Base-by-base conservation (phyloP, 306 rosid genomes). In the Alnus glutinosa region DNA sequence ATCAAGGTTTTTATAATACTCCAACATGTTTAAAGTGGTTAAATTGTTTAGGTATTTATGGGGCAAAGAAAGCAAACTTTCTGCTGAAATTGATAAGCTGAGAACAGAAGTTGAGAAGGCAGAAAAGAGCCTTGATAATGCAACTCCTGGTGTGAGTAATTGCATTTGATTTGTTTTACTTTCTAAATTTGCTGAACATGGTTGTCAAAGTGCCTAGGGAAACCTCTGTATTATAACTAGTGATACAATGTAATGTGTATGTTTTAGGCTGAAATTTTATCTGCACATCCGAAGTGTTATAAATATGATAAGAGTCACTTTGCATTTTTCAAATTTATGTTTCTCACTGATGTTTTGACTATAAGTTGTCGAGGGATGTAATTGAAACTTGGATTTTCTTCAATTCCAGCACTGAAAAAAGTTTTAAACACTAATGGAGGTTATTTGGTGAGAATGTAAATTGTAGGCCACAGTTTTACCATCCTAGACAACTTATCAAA, bases 111-210 rank as follows among this genome's bases (percentile, higher is more conserved):
- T 90, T 78, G 98, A 92, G 86, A 95, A 92, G 87, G 98, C 97
- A 36, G 94, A 95, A 88, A 95, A 89, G 89, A 95, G 90, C 88
- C 97, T 95, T 54, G 98, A 92, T 85, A 97, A 95, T 86, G 97
- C 98, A 75, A 92, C 97, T 87, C 97, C 98, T 77, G 98, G 98
- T 75, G 98, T 95, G 83, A 91, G 98, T 85, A 81, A 77, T 77
- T 74, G 71, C 71, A 83, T 68, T 79, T 81, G 59, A 69, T 79
- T 73, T 79, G 49, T 71, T 84, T 78, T 83, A 77, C 55, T 63
- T 55, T 79, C 28, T 73, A 37, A 52, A 7, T 67, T 82, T 68
- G 82, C 64, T 61, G 57, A 46, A 55, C 79, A 61, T 71, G 82
- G 34, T 75, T 73, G 67, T 74, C 42, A 39, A 74, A 80, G 73